phyloP scores from a whole-genome alignment of 495 filamentous ascomycete genomes.

The Chaetomium fimeti region DNA sequence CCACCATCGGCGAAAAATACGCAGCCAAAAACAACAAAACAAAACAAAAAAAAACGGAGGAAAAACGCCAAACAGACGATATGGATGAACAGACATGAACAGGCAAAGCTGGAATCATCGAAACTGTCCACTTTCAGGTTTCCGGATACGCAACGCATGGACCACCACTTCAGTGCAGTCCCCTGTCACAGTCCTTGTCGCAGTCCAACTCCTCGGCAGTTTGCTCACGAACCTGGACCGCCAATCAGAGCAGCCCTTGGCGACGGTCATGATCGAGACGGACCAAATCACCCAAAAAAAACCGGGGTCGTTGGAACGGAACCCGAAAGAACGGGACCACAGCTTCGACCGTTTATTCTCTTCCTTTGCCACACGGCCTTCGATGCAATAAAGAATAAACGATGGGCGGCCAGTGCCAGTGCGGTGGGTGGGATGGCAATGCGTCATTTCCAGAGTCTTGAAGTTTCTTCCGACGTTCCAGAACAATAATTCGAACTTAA shows the following conservation, averaged over 20 bases:
- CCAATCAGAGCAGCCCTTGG: constrained; percentile 8
- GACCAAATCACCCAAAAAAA: background rate
- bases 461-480: constrained; percentile 3
- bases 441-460: background rate
- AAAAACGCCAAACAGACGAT: background rate
- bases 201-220: constrained; percentile 8
- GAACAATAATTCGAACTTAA: background rate
- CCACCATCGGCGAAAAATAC: background rate
- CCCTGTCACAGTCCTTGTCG: constrained; percentile 1
- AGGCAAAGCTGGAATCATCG: too few relatives aligned
- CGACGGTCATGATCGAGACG: background rate
- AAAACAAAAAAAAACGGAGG: background rate
- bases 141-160: background rate
- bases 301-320: background rate
- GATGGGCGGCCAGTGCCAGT: background rate
- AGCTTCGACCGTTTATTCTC: background rate
- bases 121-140: too few relatives aligned
- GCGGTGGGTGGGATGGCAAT: too few relatives aligned
- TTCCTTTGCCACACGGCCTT: background rate
- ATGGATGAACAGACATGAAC: background rate
- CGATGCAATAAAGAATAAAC: background rate
- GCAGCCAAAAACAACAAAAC: too few relatives aligned
- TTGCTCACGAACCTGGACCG: background rate
- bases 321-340: background rate
- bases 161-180: background rate